These are phyloP conservation scores for Neoascochyta sp. DNA, from an alignment of 2,329 filamentous ascomycete genomes.

Conservation along the genomic window DNA sequence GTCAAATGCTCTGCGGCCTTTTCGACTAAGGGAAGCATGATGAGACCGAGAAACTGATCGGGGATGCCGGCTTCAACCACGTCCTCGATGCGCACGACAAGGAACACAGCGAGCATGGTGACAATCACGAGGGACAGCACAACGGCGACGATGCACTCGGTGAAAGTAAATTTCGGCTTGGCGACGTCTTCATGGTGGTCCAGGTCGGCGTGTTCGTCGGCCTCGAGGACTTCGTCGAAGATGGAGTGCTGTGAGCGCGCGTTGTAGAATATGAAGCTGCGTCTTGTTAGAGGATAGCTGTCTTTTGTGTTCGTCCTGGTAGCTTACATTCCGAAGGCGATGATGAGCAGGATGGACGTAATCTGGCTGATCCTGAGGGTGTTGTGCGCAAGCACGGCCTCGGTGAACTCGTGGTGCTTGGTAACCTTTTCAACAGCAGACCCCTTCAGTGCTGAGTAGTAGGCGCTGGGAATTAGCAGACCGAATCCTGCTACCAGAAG, in stretches of 20 bases:
- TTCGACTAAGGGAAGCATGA: conserved; percentile 76
- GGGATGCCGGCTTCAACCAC: conserved; percentile 53
- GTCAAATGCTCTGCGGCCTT: conserved; percentile 85
- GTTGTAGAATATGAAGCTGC: conserved; percentile 65
- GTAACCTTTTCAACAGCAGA: conserved; percentile 22
- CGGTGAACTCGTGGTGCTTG: conserved; percentile 32
- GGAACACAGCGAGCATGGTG: conserved; percentile 66
- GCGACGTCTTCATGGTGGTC: conserved; percentile 58
- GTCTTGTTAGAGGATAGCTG: conserved; percentile 59
- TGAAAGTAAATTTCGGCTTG: conserved; percentile 69
- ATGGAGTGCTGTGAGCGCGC: conserved; percentile 71
- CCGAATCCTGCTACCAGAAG: conserved; percentile 69
- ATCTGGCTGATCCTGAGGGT: conserved; percentile 36
- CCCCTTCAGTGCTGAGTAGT: conserved; percentile 45
- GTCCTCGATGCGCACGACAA: conserved; percentile 69
- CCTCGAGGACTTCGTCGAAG: conserved; percentile 69
- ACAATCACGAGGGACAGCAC: conserved; percentile 63
- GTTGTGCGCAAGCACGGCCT: conserved; percentile 32
- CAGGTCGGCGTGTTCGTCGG: conserved; percentile 64
- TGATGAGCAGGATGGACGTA: conserved; percentile 35
- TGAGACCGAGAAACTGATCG: conserved; percentile 62
- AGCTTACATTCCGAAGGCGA: conserved; percentile 48
- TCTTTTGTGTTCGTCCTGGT: too few relatives aligned
- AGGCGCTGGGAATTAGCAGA: conserved; percentile 33
- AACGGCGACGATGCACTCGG: conserved; percentile 67